Percentiles rank a stretch among this genome's conserved stretches.
Evolutionary conservation across 257 asterid genomes (phyloP).

Genomic region (Echium plantagineum): DNA sequence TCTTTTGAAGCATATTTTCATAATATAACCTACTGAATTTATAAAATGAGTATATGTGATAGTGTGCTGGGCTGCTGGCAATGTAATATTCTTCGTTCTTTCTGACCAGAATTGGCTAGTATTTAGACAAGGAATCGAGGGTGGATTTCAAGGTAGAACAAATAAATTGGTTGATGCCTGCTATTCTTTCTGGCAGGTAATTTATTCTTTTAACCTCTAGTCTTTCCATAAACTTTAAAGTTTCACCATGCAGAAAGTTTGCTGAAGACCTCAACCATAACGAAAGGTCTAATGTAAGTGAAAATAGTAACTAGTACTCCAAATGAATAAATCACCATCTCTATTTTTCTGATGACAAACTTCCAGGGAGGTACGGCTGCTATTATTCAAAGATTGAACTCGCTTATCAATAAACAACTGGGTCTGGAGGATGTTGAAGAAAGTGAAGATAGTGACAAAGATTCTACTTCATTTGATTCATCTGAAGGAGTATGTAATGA

Average conservation of each 20-base stretch:
- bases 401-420: constrained; percentile 38
- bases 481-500: constrained; percentile 33
- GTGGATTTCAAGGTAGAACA: constrained; percentile 98
- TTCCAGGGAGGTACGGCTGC: constrained; percentile 82
- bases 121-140: constrained; percentile 90
- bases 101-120: constrained; percentile 86
- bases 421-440: constrained; percentile 31
- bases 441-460: constrained; percentile 27
- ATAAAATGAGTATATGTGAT: background rate
- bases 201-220: background rate
- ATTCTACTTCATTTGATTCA: constrained; percentile 34
- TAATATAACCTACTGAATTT: too few species aligned
- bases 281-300: background rate
- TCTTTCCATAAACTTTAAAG: background rate
- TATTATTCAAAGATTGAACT: constrained; percentile 53
- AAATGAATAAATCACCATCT: background rate
- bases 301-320: background rate
- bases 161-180: constrained; percentile 97
- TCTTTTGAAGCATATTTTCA: background rate
- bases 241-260: background rate
- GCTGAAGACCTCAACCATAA: background rate
- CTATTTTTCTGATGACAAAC: background rate
- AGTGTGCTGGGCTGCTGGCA: background rate
- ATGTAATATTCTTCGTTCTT: constrained; percentile 4
- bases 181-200: constrained; percentile 99